These are phyloP conservation scores for Vitellaria paradoxa DNA, from an alignment of 179 eudicot species.

Conservation along the genomic window DNA sequence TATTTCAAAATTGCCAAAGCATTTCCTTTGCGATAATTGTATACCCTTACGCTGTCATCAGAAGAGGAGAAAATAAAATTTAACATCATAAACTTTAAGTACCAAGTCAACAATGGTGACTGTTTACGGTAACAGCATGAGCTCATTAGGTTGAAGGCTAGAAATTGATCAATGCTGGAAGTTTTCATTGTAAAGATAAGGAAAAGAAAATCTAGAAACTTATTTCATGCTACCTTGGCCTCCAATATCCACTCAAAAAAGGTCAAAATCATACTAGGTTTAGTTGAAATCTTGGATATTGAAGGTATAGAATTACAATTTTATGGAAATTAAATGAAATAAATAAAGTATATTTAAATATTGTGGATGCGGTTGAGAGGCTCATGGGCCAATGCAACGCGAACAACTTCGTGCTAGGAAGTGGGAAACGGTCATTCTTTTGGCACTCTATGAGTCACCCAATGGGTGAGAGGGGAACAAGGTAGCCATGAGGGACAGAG, in stretches of 20 bases:
- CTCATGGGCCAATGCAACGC: too few species aligned
- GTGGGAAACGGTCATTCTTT: too few species aligned
- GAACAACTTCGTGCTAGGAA: too few species aligned
- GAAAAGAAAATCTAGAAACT: not conserved
- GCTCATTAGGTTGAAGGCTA: not conserved
- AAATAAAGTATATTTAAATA: too few species aligned
- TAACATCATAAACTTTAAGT: not conserved
- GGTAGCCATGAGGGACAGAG: too few species aligned
- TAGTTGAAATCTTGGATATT: not conserved
- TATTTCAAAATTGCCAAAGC: conserved; percentile 85
- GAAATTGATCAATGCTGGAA: not conserved
- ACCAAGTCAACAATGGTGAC: not conserved
- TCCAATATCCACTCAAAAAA: not conserved
- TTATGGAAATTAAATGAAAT: not conserved
- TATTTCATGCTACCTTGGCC: not conserved
- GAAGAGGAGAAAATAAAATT: not conserved
- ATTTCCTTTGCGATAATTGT: conserved; percentile 81
- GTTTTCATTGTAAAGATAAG: not conserved
- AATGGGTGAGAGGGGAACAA: too few species aligned
- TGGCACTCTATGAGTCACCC: too few species aligned
- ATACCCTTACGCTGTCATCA: conserved; percentile 66
- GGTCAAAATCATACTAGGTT: not conserved
- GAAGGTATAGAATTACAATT: not conserved
- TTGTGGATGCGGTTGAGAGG: too few species aligned
- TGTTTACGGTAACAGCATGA: not conserved